Conservation (phyloP, 441 rosid genomes). For the Biscutella laevigata region DNA sequence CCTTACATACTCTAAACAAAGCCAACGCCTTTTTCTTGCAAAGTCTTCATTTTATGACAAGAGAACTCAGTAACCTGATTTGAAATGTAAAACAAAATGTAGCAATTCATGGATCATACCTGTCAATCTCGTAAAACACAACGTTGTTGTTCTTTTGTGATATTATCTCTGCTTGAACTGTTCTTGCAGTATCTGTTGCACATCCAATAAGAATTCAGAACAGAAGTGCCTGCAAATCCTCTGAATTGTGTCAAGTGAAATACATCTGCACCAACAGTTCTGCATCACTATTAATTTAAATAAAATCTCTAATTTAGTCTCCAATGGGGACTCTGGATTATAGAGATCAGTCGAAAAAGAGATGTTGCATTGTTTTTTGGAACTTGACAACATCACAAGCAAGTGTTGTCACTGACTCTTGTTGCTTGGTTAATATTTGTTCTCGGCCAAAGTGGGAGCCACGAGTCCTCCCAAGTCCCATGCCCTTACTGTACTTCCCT, state of each 20-base stretch:
- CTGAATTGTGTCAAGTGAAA: conserved; percentile 86
- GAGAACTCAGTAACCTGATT: neutral
- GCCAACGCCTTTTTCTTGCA: conserved; percentile 10
- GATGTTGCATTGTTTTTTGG: too few species aligned
- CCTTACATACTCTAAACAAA: conserved; percentile 11
- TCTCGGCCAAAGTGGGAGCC: too few species aligned
- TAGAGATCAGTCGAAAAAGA: too few species aligned
- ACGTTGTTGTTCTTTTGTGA: conserved; percentile 94
- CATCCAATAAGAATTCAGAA: conserved; percentile 89
- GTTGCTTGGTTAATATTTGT: too few species aligned
- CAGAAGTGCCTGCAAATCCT: conserved; percentile 91
- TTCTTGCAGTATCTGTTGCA: conserved; percentile 91
- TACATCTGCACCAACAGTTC: too few species aligned
- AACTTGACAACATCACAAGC: too few species aligned
- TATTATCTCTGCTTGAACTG: conserved; percentile 90
- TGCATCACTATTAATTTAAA: too few species aligned
- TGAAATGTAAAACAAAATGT: neutral
- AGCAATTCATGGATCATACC: conserved; percentile 25
- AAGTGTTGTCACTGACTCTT: too few species aligned
- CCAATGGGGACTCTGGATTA: too few species aligned
- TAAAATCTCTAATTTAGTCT: too few species aligned
- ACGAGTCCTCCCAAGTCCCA: too few species aligned
- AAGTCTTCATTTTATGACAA: neutral
- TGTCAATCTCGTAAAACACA: conserved; percentile 73
- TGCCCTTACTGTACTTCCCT: too few species aligned